Base-by-base conservation (phyloP, 257 asterid genomes). In the Verbascum thapsus region DNA sequence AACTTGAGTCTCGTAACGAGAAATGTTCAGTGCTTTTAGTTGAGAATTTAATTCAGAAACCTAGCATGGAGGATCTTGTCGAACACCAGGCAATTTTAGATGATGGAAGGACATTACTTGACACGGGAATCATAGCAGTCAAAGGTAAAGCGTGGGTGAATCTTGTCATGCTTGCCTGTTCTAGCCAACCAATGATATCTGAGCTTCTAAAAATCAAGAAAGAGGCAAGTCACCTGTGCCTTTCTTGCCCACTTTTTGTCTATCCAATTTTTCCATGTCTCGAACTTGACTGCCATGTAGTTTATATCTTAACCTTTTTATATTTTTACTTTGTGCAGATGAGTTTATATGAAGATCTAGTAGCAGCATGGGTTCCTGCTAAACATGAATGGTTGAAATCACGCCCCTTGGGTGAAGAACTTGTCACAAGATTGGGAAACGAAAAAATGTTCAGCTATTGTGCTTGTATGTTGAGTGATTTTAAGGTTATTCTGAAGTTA, bases 331-430 rank as follows among this genome's bases (percentile, higher is more conserved):
- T 68, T 76, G 70, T 74, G 83, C 84, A 92, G 99, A 82, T 94
- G 91, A 87, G 97, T 77, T 88, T 94, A 76, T 90, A 94, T 77
- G 99, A 90, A 80, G 96, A 94, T 77, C 82, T 90, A 71, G 94
- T 94, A 64, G 99, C 99, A 48, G 95, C 97, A 52, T 90, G 97
- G 99, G 99, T 90, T 68, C 95, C 95, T 71, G 87, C 87, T 68
- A 90, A 76, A 85, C 96, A 90, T 66, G 89, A 83, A 74, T 94
- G 96, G 97, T 78, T 94, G 85, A 80, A 63, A 75, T 42, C 53
- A 30, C 90, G 95, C 73, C 95, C 92, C 58, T 66, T 85, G 71
- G 99, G 97, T 61, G 76, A 74, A 68, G 84, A 94, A 68, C 94
- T 94, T 53, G 90, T 89, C 26, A 23, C 76, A 19, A 67, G 77